Percentiles rank a stretch among this genome's conserved stretches.
These are phyloP conservation scores for Buddleja alternifolia DNA, from an alignment of 257 asterid species.

Conservation along the genomic window DNA sequence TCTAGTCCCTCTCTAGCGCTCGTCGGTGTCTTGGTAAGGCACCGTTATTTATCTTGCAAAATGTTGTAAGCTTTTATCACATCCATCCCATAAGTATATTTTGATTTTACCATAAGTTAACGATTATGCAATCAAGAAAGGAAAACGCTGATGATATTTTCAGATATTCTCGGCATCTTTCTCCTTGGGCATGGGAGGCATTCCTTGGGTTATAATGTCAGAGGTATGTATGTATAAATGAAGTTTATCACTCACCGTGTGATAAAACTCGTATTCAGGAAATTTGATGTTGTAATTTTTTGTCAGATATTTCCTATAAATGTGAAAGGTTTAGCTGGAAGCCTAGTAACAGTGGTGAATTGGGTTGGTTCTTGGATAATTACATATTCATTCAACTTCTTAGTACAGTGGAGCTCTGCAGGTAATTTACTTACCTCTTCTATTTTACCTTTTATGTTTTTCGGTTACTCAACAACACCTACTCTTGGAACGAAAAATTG, in stretches of 20 bases:
- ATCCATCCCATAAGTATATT: neutral
- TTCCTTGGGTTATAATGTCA: conserved; percentile 96
- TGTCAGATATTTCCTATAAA: conserved; percentile 87
- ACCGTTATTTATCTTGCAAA: neutral
- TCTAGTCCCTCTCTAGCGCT: conserved; percentile 71
- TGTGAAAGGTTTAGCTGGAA: conserved; percentile 85
- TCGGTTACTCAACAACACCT: neutral
- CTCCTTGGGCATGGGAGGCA: conserved; percentile 89
- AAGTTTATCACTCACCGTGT: neutral
- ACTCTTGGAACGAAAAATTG: neutral
- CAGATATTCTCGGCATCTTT: conserved; percentile 78
- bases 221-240: conserved; percentile 50
- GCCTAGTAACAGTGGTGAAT: conserved; percentile 80
- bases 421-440: conserved; percentile 40
- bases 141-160: neutral
- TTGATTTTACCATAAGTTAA: neutral
- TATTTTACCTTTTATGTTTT: neutral
- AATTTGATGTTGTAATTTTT: conserved; percentile 3
- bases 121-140: neutral
- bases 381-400: conserved; percentile 75
- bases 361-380: conserved; percentile 90
- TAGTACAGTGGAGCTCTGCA: conserved; percentile 74
- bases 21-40: conserved; percentile 75
- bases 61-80: neutral
- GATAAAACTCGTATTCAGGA: neutral